phyloP scores from a whole-genome alignment of 78 protist species.

The Blattamonas nauphoetae region DNA sequence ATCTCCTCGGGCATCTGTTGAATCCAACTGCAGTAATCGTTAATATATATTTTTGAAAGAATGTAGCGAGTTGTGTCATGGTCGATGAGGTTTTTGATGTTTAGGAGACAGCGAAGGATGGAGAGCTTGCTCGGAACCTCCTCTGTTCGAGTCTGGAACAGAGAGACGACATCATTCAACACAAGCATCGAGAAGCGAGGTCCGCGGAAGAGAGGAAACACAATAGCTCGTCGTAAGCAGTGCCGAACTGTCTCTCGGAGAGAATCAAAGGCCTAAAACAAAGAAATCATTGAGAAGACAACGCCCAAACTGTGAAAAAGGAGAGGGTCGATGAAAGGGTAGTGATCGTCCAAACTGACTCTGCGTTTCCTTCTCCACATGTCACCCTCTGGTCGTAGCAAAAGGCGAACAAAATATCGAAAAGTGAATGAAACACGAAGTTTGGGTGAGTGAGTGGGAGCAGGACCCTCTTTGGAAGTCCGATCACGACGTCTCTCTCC shows the following conservation, averaged over 20 bases:
- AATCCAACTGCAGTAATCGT: neutral
- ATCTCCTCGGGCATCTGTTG: neutral
- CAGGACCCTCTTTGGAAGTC: neutral
- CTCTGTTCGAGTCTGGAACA: neutral
- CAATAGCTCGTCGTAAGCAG: neutral
- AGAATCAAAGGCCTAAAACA: neutral
- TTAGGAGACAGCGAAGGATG: neutral
- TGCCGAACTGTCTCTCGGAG: neutral
- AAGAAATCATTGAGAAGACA: neutral
- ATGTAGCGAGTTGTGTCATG: neutral
- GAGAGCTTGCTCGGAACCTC: neutral
- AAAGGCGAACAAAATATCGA: slow-evolving; percentile 23
- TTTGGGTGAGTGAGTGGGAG: neutral
- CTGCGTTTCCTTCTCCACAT: slow-evolving; percentile 21
- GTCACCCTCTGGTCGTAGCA: slow-evolving; percentile 29
- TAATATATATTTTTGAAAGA: neutral
- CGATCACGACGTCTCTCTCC: neutral
- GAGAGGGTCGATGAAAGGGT: slow-evolving; percentile 26
- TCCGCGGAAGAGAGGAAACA: neutral
- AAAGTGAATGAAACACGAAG: neutral
- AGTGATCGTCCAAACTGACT: slow-evolving; percentile 29
- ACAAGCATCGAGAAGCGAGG: neutral
- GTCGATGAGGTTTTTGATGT: neutral
- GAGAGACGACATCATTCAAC: neutral
- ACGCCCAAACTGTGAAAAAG: neutral